Conservation (phyloP, 257 asterid genomes). For the Solanum sitiens region DNA sequence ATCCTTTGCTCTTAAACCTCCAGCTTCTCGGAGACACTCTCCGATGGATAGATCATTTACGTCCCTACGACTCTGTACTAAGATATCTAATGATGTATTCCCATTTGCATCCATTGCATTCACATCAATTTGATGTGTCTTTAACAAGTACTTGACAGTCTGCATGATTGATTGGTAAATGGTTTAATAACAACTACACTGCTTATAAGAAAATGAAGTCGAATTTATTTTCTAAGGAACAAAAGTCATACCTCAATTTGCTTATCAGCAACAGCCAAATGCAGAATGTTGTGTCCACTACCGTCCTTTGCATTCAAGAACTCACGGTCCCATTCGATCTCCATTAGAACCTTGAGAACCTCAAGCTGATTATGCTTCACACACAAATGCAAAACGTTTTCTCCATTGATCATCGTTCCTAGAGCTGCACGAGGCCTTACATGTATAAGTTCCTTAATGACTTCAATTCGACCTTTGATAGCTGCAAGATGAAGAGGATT, state of each 20-base stretch:
- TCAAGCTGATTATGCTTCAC: conserved; percentile 16
- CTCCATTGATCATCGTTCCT: conserved; percentile 18
- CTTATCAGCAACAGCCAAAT: conserved; percentile 7
- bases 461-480: conserved; percentile 25
- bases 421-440: conserved; percentile 19
- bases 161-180: conserved; percentile 5
- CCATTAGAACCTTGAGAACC: background rate
- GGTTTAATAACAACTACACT: background rate
- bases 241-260: conserved; percentile 25
- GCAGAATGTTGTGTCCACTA: conserved; percentile 5
- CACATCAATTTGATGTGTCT: conserved; percentile 5
- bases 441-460: conserved; percentile 8
- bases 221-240: background rate
- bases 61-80: conserved; percentile 13
- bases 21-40: conserved; percentile 14
- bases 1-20: conserved; percentile 1
- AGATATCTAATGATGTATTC: conserved; percentile 25
- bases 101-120: conserved; percentile 14
- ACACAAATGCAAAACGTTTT: conserved; percentile 33
- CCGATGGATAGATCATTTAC: conserved; percentile 13
- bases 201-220: background rate
- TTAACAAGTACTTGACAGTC: conserved; percentile 19
- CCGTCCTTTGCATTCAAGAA: conserved; percentile 1
- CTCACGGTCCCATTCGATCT: background rate
- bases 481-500: conserved; percentile 50